Evolutionary conservation across 345 rosid species (phyloP).

Genomic region (Salix koriyanagi): DNA sequence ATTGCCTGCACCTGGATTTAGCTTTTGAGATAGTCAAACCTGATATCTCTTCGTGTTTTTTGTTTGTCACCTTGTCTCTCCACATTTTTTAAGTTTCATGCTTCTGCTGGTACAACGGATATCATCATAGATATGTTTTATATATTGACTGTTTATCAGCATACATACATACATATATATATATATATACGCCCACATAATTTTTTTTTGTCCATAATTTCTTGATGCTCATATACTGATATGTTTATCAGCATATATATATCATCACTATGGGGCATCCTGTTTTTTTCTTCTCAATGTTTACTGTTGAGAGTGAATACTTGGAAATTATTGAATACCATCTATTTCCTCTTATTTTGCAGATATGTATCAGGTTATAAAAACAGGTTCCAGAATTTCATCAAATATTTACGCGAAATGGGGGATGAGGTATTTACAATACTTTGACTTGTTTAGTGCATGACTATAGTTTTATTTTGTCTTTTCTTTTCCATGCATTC

Average conservation of each 20-base stretch:
- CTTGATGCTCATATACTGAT: background rate
- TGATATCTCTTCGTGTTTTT: background rate
- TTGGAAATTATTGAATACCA: background rate
- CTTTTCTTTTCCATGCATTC: background rate
- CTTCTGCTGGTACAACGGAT: background rate
- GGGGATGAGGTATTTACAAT: constrained; percentile 81
- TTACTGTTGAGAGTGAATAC: background rate
- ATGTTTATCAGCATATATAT: background rate
- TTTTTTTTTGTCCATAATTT: too few relatives aligned
- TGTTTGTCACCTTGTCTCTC: background rate
- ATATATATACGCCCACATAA: too few relatives aligned
- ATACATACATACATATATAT: background rate
- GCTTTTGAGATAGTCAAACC: background rate
- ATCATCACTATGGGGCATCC: background rate
- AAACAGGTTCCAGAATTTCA: constrained; percentile 95
- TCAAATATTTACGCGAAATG: constrained; percentile 87
- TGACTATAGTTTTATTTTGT: constrained; percentile 1
- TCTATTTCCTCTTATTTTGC: constrained; percentile 34
- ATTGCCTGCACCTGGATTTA: background rate
- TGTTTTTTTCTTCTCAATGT: background rate
- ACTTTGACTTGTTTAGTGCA: background rate
- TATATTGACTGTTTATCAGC: background rate
- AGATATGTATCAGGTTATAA: constrained; percentile 97
- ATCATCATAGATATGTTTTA: background rate
- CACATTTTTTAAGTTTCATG: background rate